Evolutionary conservation across 2,329 filamentous ascomycete genomes (phyloP).

Genomic region (Paecilomyces formosus): DNA sequence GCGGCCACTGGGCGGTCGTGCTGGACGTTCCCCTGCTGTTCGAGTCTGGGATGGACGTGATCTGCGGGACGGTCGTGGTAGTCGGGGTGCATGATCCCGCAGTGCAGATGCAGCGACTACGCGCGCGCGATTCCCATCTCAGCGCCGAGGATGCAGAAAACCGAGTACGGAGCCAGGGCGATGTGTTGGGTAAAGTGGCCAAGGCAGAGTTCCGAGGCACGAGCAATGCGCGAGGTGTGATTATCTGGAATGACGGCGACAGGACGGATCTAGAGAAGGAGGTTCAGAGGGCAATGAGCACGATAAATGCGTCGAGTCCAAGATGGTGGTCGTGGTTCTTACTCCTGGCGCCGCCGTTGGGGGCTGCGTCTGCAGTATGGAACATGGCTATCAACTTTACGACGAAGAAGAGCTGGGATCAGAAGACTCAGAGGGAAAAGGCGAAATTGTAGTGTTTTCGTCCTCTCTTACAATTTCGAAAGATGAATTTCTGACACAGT

Average conservation of each 20-base stretch:
- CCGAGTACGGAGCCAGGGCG: slow-evolving; percentile 76
- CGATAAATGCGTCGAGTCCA: slow-evolving; percentile 58
- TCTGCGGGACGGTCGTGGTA: slow-evolving; percentile 80
- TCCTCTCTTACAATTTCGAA: too few relatives aligned
- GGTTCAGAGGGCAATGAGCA: slow-evolving; percentile 58
- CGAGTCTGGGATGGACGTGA: slow-evolving; percentile 74
- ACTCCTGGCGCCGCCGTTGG: slow-evolving; percentile 65
- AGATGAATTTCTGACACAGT: neutral
- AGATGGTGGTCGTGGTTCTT: slow-evolving; percentile 76
- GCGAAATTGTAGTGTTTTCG: slow-evolving; percentile 45
- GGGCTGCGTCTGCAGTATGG: slow-evolving; percentile 60
- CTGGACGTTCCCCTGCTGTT: slow-evolving; percentile 89
- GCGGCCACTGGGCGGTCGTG: slow-evolving; percentile 79
- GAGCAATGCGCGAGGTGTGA: slow-evolving; percentile 57
- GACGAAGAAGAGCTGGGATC: slow-evolving; percentile 65
- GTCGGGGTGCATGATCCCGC: slow-evolving; percentile 74
- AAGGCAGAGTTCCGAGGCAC: slow-evolving; percentile 57
- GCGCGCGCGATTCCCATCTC: slow-evolving; percentile 68
- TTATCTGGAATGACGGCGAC: slow-evolving; percentile 84
- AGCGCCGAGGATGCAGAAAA: slow-evolving; percentile 81
- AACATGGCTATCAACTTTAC: slow-evolving; percentile 64
- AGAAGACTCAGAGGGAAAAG: slow-evolving; percentile 51
- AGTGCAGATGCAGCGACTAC: slow-evolving; percentile 74
- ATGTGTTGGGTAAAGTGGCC: slow-evolving; percentile 75
- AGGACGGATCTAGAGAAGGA: slow-evolving; percentile 61